Conservation (phyloP, 2,329 filamentous ascomycete genomes). For the Verruconis gallopava region DNA sequence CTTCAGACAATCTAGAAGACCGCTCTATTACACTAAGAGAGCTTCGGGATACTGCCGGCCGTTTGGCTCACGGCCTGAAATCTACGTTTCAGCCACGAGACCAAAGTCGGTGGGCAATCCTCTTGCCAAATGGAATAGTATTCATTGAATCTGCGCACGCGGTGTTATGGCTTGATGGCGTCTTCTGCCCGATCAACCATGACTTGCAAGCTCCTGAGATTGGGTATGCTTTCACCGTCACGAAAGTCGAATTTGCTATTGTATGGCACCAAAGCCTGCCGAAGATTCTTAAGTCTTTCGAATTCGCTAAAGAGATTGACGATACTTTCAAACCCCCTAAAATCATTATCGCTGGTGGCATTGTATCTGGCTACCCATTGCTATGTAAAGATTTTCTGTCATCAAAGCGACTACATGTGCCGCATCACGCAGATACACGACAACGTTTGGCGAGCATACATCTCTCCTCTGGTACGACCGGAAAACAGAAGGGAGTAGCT, state of each 20-base stretch:
- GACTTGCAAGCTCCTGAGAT: conserved; percentile 28
- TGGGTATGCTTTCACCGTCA: conserved; percentile 29
- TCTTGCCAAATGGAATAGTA: conserved; percentile 34
- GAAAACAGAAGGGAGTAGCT: conserved; percentile 25
- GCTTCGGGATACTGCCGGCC: conserved; percentile 28
- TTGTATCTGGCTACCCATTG: background rate
- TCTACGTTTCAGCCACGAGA: conserved; percentile 21
- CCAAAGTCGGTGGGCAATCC: conserved; percentile 30
- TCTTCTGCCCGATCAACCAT: conserved; percentile 29
- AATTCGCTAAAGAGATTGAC: background rate
- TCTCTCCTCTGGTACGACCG: conserved; percentile 31
- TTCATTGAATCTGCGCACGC: conserved; percentile 32
- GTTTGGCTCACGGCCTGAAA: conserved; percentile 29
- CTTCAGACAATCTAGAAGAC: conserved; percentile 31
- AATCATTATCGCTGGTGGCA: background rate
- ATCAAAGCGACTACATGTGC: background rate
- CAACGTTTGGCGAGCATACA: background rate
- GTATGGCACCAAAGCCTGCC: conserved; percentile 24
- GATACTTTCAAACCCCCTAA: background rate
- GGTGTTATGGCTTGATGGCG: conserved; percentile 29
- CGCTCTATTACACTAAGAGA: conserved; percentile 33
- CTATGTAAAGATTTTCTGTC: background rate
- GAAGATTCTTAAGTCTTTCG: conserved; percentile 19
- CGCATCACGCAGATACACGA: background rate
- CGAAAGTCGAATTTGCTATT: conserved; percentile 29